Percentiles rank a stretch among this genome's conserved stretches.
Evolutionary conservation across 139 green algal genomes (phyloP).

Genomic region (Chlorella ohadii): DNA sequence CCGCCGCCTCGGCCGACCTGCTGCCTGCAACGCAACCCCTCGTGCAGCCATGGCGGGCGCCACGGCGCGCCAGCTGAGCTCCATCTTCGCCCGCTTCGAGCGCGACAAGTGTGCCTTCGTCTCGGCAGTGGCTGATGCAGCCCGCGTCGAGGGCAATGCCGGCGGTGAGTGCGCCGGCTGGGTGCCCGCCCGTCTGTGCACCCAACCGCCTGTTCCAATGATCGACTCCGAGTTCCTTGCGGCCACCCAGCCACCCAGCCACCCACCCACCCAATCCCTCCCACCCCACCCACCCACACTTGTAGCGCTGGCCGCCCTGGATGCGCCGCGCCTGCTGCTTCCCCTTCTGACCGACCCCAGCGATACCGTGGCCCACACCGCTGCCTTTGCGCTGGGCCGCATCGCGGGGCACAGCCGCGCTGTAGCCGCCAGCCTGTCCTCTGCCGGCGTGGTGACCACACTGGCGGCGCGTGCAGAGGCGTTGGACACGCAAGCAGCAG

Average conservation of each 20-base stretch:
- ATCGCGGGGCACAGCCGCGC: not conserved
- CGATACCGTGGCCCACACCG: not conserved
- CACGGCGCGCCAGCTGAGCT: not conserved
- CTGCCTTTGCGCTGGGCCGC: conserved; percentile 24
- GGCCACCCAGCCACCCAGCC: no score
- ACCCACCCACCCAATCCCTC: no score
- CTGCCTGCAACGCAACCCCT: not conserved
- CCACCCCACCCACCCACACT: no score
- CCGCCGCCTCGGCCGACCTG: not conserved
- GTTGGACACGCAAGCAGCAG: no score
- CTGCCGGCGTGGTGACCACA: not conserved
- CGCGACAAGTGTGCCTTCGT: conserved; percentile 15
- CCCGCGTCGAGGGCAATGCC: conserved; percentile 15
- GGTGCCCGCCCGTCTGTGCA: no score
- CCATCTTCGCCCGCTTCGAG: not conserved
- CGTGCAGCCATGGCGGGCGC: no score
- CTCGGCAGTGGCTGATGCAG: not conserved
- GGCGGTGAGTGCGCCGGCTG: not conserved
- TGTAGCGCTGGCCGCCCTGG: not conserved
- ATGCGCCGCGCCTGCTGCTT: conserved; percentile 16
- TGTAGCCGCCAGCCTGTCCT: not conserved
- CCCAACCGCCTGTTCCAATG: no score
- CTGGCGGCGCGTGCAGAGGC: not conserved
- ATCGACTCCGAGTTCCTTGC: no score
- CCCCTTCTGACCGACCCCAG: not conserved